A percentile compares a stretch with the other conserved stretches of the same genome.
Evolutionary conservation across 2,329 filamentous ascomycete species (phyloP).

Genomic region (Botrytis aclada): DNA sequence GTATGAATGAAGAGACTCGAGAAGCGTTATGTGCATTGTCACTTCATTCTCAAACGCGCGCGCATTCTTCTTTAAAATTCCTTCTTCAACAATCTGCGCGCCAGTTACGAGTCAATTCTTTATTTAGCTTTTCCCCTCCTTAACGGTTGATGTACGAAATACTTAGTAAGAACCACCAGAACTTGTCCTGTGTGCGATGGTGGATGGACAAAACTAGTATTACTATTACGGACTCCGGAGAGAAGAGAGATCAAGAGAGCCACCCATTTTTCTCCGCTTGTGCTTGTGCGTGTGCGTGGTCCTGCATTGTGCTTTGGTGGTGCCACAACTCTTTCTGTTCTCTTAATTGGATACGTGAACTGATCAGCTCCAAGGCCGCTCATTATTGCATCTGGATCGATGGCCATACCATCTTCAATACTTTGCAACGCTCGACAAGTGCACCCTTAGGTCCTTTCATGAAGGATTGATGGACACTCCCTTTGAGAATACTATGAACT

Average conservation of each 20-base stretch:
- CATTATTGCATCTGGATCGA: background rate
- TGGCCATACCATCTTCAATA: too few species aligned
- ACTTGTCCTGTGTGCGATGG: background rate
- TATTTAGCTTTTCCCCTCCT: background rate
- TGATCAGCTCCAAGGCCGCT: background rate
- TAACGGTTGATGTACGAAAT: background rate
- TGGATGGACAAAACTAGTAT: background rate
- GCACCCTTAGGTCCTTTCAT: background rate
- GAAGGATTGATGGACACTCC: background rate
- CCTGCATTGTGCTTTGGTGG: background rate
- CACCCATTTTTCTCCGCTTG: background rate
- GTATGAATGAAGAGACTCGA: background rate
- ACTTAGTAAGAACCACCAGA: constrained; percentile 9
- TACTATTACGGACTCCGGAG: background rate
- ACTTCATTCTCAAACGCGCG: background rate
- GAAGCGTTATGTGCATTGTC: background rate
- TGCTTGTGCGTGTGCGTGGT: background rate
- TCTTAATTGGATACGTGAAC: constrained; percentile 1
- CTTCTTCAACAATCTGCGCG: background rate
- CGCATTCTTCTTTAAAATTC: background rate
- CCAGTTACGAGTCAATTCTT: background rate
- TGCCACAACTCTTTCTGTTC: background rate
- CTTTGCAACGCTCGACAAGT: background rate
- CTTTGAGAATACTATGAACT: background rate
- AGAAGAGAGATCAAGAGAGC: background rate